Conservation (phyloP, 345 rosid species). For the Conringia planisiliqua region DNA sequence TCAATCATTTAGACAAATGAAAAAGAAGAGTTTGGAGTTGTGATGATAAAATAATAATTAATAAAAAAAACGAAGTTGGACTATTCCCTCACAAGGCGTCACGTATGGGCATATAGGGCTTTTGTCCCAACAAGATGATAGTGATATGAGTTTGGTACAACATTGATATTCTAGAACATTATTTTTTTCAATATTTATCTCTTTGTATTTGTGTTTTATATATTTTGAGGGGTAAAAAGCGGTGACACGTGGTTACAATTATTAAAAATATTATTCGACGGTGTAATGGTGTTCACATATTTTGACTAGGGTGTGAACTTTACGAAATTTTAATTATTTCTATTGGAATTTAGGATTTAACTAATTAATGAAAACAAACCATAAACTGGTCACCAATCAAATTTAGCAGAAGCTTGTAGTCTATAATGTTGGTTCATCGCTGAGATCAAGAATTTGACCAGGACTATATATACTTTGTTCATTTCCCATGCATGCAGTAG, state of each 20-base stretch:
- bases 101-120: slow-evolving; percentile 24
- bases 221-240: not conserved
- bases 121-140: slow-evolving; percentile 31
- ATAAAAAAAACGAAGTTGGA: slow-evolving; percentile 3
- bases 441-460: not conserved
- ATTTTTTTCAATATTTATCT: not conserved
- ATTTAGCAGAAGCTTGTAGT: not conserved
- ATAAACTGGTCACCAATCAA: not conserved
- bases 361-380: not conserved
- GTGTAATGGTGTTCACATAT: slow-evolving; percentile 18
- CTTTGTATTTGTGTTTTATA: slow-evolving; percentile 11
- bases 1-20: slow-evolving; percentile 26
- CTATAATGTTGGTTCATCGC: not conserved
- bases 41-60: not conserved
- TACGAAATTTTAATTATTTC: not conserved
- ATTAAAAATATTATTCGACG: not conserved
- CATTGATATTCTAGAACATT: slow-evolving; percentile 25
- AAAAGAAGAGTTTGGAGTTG: not conserved
- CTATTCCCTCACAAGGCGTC: slow-evolving; percentile 20
- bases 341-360: not conserved
- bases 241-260: slow-evolving; percentile 22
- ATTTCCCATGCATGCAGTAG: not conserved
- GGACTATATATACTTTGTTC: not conserved
- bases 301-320: not conserved
- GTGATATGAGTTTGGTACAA: slow-evolving; percentile 27